Evolutionary conservation across 129 eudicot genomes (phyloP).

Genomic region (Chrysanthemum seticuspe): DNA sequence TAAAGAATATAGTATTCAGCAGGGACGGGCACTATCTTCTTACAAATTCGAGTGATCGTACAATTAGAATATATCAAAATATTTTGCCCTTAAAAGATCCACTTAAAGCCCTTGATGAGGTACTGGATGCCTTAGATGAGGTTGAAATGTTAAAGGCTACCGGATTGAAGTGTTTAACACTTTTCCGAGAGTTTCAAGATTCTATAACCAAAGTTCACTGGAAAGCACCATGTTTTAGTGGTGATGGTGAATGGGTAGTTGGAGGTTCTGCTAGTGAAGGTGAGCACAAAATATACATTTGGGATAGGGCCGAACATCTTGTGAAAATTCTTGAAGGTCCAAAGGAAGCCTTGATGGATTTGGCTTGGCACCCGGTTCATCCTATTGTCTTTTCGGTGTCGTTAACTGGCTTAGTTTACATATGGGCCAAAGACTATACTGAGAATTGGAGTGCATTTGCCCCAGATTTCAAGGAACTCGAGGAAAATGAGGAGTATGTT

Average conservation of each 20-base stretch:
- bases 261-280: conserved; percentile 99
- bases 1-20: conserved; percentile 79
- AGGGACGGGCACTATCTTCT: conserved; percentile 81
- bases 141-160: conserved; percentile 52
- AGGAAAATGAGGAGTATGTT: conserved; percentile 97
- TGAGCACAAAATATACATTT: conserved; percentile 92
- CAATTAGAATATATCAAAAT: conserved; percentile 79
- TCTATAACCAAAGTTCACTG: conserved; percentile 86
- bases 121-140: conserved; percentile 19
- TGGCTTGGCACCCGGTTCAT: conserved; percentile 96
- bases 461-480: conserved; percentile 98
- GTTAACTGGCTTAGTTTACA: conserved; percentile 80
- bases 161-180: conserved; percentile 59
- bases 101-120: conserved; percentile 45
- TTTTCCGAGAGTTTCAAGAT: conserved; percentile 89
- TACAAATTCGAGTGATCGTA: conserved; percentile 95
- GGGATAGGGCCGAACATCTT: conserved; percentile 98
- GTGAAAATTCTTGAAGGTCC: conserved; percentile 99
- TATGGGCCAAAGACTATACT: conserved; percentile 97
- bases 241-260: conserved; percentile 98
- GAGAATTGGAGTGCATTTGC: conserved; percentile 99
- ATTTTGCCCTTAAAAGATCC: conserved; percentile 62
- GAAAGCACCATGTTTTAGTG: conserved; percentile 98
- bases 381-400: conserved; percentile 92
- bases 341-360: conserved; percentile 88